These are phyloP conservation scores for Jaenimonas drosophilae DNA, from an alignment of 208 protist species.

Conservation along the genomic window DNA sequence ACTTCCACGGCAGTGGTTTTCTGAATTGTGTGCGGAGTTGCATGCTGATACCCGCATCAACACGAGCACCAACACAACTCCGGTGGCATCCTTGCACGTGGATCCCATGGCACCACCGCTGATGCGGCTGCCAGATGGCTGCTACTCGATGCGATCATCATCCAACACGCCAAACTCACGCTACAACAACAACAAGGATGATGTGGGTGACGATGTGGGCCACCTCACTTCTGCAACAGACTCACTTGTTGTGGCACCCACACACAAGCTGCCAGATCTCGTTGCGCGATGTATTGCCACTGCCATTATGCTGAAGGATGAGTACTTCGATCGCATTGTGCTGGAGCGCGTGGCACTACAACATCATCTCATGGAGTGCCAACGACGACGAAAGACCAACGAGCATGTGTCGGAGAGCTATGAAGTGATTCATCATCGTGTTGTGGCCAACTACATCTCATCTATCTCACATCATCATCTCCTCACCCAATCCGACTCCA, in stretches of 20 bases:
- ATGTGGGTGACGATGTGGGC: too few species aligned
- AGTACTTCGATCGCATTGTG: constrained; percentile 82
- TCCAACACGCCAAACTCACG: too few species aligned
- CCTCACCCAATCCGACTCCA: constrained; percentile 55
- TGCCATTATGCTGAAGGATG: constrained; percentile 70
- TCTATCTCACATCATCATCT: constrained; percentile 41
- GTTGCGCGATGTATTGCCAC: constrained; percentile 51
- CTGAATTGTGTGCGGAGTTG: constrained; percentile 17
- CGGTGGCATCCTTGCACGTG: constrained; percentile 1
- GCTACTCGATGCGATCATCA: too few species aligned
- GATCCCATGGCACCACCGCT: too few species aligned
- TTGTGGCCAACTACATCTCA: too few species aligned
- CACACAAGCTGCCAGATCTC: constrained; percentile 29
- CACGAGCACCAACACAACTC: neutral
- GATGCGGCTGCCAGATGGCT: too few species aligned
- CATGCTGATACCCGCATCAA: neutral
- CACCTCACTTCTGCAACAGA: too few species aligned
- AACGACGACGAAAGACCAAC: neutral
- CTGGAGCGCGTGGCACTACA: constrained; percentile 29
- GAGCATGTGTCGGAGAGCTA: neutral
- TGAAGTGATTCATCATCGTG: too few species aligned
- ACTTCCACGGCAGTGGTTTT: constrained; percentile 68
- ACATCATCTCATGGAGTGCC: neutral
- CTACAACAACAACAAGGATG: too few species aligned
- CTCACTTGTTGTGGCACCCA: neutral